These are phyloP conservation scores for Pythium grandisporangium DNA, from an alignment of 352 stramenopile species.

Conservation along the genomic window DNA sequence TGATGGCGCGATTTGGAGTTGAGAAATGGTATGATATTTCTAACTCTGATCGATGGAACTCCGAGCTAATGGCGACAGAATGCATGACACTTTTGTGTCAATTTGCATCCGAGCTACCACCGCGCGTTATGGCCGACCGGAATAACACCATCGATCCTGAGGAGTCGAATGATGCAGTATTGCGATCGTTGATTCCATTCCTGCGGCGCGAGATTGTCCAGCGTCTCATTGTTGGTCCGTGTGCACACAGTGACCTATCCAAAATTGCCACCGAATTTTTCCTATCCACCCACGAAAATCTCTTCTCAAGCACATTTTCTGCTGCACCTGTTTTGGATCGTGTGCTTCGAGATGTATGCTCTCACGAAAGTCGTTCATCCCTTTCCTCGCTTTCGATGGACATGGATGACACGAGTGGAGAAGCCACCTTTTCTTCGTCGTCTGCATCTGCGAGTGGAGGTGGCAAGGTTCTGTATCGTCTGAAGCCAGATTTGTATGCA, in stretches of 20 bases:
- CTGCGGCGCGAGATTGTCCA: constrained; percentile 71
- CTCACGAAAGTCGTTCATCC: constrained; percentile 1
- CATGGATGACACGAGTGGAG: too few relatives aligned
- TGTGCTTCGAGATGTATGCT: constrained; percentile 71
- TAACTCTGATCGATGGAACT: constrained; percentile 32
- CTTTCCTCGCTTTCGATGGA: too few relatives aligned
- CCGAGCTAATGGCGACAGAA: constrained; percentile 73
- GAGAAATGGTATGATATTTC: constrained; percentile 40
- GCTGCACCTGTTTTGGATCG: constrained; percentile 55
- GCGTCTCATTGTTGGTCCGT: constrained; percentile 70
- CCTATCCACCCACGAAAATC: constrained; percentile 55
- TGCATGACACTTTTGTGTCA: constrained; percentile 72
- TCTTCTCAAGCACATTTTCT: constrained; percentile 68
- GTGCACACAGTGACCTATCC: constrained; percentile 73
- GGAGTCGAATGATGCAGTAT: constrained; percentile 21
- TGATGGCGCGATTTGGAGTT: constrained; percentile 62
- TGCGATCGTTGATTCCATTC: constrained; percentile 61
- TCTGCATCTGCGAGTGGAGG: background rate
- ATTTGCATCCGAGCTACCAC: constrained; percentile 66
- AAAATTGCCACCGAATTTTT: constrained; percentile 84
- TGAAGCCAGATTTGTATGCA: constrained; percentile 73
- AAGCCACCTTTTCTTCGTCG: too few relatives aligned
- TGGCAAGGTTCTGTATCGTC: constrained; percentile 71
- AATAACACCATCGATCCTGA: too few relatives aligned
- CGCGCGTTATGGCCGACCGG: too few relatives aligned